Conservation (phyloP, 352 stramenopile species). For the Blastocystis sp. region DNA sequence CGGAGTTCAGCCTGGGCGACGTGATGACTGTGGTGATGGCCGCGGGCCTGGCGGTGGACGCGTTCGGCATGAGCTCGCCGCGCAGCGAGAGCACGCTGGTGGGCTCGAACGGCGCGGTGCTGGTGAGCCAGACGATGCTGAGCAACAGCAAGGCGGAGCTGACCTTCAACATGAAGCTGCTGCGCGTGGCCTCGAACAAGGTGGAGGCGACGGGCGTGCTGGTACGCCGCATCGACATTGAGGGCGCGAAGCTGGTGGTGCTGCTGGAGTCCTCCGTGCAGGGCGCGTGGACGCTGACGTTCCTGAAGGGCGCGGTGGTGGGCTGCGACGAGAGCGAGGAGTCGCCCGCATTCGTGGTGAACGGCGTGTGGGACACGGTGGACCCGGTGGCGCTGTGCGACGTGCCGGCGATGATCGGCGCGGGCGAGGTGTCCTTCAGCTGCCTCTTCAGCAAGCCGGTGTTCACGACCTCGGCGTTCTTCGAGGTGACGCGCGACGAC, state of each 20-base stretch:
- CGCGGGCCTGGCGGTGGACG: background rate
- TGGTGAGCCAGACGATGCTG: background rate
- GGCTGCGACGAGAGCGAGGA: slow-evolving; percentile 31
- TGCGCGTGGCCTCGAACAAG: background rate
- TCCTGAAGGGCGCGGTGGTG: background rate
- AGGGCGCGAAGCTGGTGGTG: background rate
- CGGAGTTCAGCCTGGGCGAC: background rate
- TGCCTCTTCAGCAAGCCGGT: slow-evolving; percentile 13
- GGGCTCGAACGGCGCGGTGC: background rate
- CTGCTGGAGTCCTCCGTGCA: background rate
- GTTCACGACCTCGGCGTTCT: background rate
- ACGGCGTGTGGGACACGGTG: slow-evolving; percentile 29
- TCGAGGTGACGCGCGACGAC: slow-evolving; percentile 14
- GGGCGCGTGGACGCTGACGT: slow-evolving; percentile 25
- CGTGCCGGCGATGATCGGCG: background rate
- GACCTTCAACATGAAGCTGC: background rate
- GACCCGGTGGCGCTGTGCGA: slow-evolving; percentile 16
- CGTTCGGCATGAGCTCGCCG: background rate
- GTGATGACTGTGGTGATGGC: slow-evolving; percentile 5
- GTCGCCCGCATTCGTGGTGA: background rate
- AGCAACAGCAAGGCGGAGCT: background rate
- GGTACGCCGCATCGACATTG: background rate
- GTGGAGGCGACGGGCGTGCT: background rate
- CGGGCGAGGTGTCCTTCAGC: background rate
- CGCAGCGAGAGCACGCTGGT: background rate